Evolutionary conservation across 495 filamentous ascomycete genomes (phyloP), one percentile per base, ranked within the genome.

Genomic region (Penicillium atrosanguineum): DNA sequence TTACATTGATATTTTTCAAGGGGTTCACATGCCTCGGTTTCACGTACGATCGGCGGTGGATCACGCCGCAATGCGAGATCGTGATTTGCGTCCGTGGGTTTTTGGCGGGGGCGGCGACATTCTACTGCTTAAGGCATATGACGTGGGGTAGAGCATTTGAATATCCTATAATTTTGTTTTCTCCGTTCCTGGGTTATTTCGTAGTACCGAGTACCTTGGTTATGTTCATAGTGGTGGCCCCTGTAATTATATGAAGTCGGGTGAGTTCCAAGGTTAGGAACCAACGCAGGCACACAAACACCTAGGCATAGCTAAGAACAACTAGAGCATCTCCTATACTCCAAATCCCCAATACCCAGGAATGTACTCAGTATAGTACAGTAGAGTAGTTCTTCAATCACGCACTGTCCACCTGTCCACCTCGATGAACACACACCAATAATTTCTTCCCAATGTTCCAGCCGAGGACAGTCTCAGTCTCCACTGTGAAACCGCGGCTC

Each of bases 11-110:
- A 20, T 40, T 40, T 41, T 46, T 37, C 19, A 41, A 55, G 11
- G 1, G 38, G 45, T 59, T 59, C 57, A 68, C 64, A 66, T 64
- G 64, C 69, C 69, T 69, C 67, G 69, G 69, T 62, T 64, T 63
- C 52, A 40, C 19, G 16, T 23, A 19, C 6, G 38, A 40, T 20
- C 19, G 38, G 37, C 15, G 15, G 38, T 40, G 38, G 38, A 40
- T 16, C n/a, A 14, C 16, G 5, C 9, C 11, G 34, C 34, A n/a
- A 4, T 12, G 7, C 3, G 34, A 40, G 26, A 49, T 36, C 19
- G 14, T 40, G 16, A 16, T 18, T 18, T 4, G 25, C 38, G 46
- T 39, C 20, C 7, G 11, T 44, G 46, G 23, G 11, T 11, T 34
- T 34, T 55, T 42, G 28, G 48, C 54, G 26, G 52, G 15, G 52